phyloP scores from a whole-genome alignment of 345 rosid species.

The Pistacia atlantica region DNA sequence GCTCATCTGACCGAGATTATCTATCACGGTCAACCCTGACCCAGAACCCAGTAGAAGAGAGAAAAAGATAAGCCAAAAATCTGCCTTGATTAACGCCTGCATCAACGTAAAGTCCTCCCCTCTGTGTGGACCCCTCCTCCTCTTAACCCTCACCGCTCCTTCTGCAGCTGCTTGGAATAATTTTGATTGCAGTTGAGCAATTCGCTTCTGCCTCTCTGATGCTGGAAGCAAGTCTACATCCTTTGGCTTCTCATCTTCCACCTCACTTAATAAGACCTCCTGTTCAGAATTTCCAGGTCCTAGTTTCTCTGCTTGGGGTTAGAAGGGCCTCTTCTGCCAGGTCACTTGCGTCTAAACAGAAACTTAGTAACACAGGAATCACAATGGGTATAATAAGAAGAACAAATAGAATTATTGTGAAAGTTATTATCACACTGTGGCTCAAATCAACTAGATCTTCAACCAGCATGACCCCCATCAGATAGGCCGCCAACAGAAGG shows the following conservation, averaged over 20 bases:
- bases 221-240: slow-evolving; percentile 91
- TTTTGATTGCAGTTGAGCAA: slow-evolving; percentile 79
- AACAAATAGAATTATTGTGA: slow-evolving; percentile 62
- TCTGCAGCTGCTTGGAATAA: slow-evolving; percentile 90
- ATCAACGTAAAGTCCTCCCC: slow-evolving; percentile 92
- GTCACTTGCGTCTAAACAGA: slow-evolving; percentile 40
- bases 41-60: slow-evolving; percentile 91
- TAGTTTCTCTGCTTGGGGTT: slow-evolving; percentile 39
- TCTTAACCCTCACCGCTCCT: slow-evolving; percentile 86
- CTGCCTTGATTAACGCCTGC: slow-evolving; percentile 91
- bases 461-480: slow-evolving; percentile 91
- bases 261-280: slow-evolving; percentile 68
- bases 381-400: slow-evolving; percentile 70
- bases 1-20: slow-evolving; percentile 98
- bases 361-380: slow-evolving; percentile 63
- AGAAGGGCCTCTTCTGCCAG: slow-evolving; percentile 65
- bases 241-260: slow-evolving; percentile 92
- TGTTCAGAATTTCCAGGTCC: slow-evolving; percentile 51
- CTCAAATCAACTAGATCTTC: slow-evolving; percentile 72
- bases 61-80: slow-evolving; percentile 91
- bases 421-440: slow-evolving; percentile 41
- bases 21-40: slow-evolving; percentile 94
- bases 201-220: slow-evolving; percentile 74
- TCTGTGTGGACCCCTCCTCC: slow-evolving; percentile 78
- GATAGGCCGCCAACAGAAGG: slow-evolving; percentile 76